Base-by-base conservation (phyloP, 2,329 filamentous ascomycete species). In the Aspergillus intermedius region DNA sequence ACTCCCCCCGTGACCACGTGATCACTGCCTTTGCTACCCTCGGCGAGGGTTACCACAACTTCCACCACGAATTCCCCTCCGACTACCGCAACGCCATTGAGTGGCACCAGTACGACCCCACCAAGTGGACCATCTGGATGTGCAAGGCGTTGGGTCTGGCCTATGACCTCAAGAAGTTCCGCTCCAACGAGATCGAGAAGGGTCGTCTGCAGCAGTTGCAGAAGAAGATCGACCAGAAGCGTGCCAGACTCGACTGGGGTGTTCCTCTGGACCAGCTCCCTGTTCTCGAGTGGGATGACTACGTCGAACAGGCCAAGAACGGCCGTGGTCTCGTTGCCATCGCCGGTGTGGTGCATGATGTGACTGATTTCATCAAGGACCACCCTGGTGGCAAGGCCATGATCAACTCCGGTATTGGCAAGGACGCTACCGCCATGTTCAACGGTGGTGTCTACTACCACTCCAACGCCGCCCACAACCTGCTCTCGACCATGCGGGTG, bases 21-120 rank as follows among this genome's bases (percentile, higher is more conserved):
- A 82, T 94, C 71, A 94, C 88, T 37, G 88, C 88, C 41, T 74
- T 94, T 15, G 84, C 89, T 59, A 94, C 88, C 40, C 84, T 94
- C 19, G 88, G 88, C 44, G 88, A 91, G 73, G 88, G 88, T 25
- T 94, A 94, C 76, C 88, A 94, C 80, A 94, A 94, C 79, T 94
- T 94, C 80, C 88, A 94, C 74, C 88, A 94, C 78, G 88, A 94
- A 71, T 94, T 94, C 74, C 89, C 89, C 47, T 91, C 87, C 9
- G 88, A 94, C 71, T 94, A 93, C 81, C 87, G 88, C 67, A 94
- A 94, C 68, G 88, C 88, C 53, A 91, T 93, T 59, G 78, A 89
- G 72, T 94, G 88, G 88, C 86, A 83, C 74, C 88, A 94, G 74
- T 94, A 94, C 64, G 88, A 94, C 69, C 88, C 88, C 42, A 94